phyloP scores from a whole-genome alignment of 495 filamentous ascomycete genomes.

The Aspergillus conjunctus region DNA sequence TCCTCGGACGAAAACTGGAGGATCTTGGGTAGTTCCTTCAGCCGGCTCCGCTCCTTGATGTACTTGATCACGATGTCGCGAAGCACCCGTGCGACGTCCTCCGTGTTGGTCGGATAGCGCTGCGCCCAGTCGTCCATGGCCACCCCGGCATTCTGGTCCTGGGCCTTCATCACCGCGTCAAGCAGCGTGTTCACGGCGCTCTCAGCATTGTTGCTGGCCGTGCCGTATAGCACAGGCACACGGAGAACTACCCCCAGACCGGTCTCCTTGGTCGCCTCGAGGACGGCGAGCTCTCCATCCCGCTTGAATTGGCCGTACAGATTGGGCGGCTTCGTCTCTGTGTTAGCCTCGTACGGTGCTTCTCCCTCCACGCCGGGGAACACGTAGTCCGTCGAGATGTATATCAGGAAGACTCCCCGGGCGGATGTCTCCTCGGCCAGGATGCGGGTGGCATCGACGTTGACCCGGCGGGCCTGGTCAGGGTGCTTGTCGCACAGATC shows the following conservation, averaged over 20 bases:
- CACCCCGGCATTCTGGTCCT: conserved; percentile 57
- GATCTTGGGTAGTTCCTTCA: conserved; percentile 62
- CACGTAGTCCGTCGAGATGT: conserved; percentile 96
- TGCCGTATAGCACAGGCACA: conserved; percentile 87
- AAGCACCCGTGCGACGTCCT: conserved; percentile 84
- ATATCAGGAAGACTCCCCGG: conserved; percentile 72
- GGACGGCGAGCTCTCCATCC: conserved; percentile 76
- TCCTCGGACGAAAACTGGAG: conserved; percentile 91
- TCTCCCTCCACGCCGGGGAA: conserved; percentile 82
- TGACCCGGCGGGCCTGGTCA: conserved; percentile 70
- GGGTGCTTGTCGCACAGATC: conserved; percentile 83
- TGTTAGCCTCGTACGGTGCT: conserved; percentile 75
- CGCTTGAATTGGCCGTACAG: conserved; percentile 87
- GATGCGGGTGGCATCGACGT: conserved; percentile 67
- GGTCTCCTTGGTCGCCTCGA: conserved; percentile 56
- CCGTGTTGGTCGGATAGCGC: conserved; percentile 83
- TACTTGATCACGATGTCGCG: conserved; percentile 71
- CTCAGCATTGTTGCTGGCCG: conserved; percentile 59
- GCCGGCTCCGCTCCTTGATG: conserved; percentile 45
- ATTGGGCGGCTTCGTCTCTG: conserved; percentile 71
- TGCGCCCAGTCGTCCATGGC: conserved; percentile 90
- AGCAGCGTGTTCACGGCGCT: conserved; percentile 84
- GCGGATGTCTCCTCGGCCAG: conserved; percentile 68
- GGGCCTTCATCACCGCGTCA: conserved; percentile 69
- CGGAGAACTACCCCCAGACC: conserved; percentile 70